phyloP scores from a whole-genome alignment of 2,329 filamentous ascomycete species.

The Aspergillus caelatus region DNA sequence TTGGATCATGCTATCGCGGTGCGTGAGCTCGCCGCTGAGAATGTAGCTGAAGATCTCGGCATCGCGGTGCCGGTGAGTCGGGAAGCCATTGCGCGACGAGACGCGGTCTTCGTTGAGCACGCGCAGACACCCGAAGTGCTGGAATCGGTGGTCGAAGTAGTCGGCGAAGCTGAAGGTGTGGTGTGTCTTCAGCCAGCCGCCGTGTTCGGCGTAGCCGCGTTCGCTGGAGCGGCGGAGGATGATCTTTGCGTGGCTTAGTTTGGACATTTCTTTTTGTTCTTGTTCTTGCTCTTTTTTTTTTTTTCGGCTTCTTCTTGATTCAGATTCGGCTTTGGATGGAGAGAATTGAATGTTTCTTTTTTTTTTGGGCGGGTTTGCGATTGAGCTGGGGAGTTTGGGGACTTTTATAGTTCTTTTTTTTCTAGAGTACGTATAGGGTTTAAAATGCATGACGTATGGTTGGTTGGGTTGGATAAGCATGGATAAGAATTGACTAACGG shows the following conservation, averaged over 20 bases:
- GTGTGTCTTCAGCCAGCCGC: constrained; percentile 85
- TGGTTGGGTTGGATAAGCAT: constrained; percentile 1
- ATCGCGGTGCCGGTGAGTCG: constrained; percentile 81
- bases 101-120: constrained; percentile 91
- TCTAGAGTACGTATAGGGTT: neutral
- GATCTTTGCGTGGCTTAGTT: constrained; percentile 71
- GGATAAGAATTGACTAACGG: neutral
- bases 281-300: too few relatives aligned
- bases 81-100: constrained; percentile 72
- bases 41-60: constrained; percentile 92
- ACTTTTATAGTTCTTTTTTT: neutral
- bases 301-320: neutral
- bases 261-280: constrained; percentile 53
- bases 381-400: neutral
- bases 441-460: neutral
- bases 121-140: constrained; percentile 73
- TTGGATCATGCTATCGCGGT: constrained; percentile 81
- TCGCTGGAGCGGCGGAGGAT: constrained; percentile 70
- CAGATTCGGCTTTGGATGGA: too few relatives aligned
- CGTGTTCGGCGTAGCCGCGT: constrained; percentile 78
- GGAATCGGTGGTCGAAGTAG: constrained; percentile 68
- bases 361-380: neutral
- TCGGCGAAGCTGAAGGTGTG: constrained; percentile 83
- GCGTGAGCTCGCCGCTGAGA: constrained; percentile 81
- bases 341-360: too few relatives aligned